These are phyloP conservation scores for Albifimbria verrucaria DNA, from an alignment of 2,329 filamentous ascomycete species.

Conservation along the genomic window DNA sequence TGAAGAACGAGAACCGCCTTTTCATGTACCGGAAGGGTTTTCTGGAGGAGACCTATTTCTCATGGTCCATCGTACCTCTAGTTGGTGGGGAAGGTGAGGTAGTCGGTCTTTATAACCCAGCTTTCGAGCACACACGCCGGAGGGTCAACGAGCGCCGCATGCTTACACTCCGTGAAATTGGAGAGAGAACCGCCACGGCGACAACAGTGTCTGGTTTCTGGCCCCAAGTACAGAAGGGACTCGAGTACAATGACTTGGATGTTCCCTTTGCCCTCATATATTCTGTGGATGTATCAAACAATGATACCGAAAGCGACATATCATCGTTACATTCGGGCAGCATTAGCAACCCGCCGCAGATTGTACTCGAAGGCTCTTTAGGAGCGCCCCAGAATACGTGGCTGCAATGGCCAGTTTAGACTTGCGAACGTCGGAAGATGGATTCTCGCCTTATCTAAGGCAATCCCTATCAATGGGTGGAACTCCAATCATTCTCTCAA, in stretches of 20 bases:
- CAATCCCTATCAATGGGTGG: constrained; percentile 67
- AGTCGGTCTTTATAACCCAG: constrained; percentile 74
- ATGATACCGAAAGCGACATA: constrained; percentile 68
- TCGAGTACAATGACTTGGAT: constrained; percentile 72
- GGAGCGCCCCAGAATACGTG: constrained; percentile 65
- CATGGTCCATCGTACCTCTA: constrained; percentile 77
- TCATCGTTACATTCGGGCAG: constrained; percentile 70
- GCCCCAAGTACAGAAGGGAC: constrained; percentile 63
- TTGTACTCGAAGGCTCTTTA: constrained; percentile 68
- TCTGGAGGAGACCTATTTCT: constrained; percentile 78
- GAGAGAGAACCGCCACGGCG: constrained; percentile 71
- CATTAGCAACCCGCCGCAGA: constrained; percentile 56
- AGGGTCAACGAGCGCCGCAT: constrained; percentile 78
- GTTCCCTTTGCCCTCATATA: constrained; percentile 76
- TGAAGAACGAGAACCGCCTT: constrained; percentile 79
- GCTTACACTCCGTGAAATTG: constrained; percentile 74
- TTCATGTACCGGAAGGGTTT: constrained; percentile 68
- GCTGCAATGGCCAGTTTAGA: constrained; percentile 63
- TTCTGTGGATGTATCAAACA: constrained; percentile 67
- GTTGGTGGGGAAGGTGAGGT: constrained; percentile 72
- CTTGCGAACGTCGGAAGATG: constrained; percentile 64
- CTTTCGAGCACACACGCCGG: constrained; percentile 76
- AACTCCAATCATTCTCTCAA: constrained; percentile 63
- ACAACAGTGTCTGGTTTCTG: constrained; percentile 72
- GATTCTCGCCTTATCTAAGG: constrained; percentile 73